Base-by-base conservation (phyloP, 116 monocot genomes). In the Dioscorea cayenensis region DNA sequence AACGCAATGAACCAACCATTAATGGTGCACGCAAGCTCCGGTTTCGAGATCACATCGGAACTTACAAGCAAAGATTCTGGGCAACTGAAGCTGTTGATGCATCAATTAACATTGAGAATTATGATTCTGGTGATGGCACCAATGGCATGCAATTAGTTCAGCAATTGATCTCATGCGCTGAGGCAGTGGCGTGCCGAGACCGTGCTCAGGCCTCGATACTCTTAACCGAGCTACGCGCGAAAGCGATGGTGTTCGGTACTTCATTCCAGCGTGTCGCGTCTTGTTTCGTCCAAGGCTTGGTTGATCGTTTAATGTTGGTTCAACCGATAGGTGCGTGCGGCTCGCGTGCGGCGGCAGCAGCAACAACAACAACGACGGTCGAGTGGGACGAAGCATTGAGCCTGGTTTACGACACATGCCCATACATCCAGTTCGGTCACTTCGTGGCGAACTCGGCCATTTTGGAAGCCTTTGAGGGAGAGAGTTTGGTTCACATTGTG, bases 401-500 rank as follows among this genome's bases (percentile, higher is more conserved):
- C 4, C 66, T 66, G 14, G 66, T 37, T 5, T 66, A 66, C 66
- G 66, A 66, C 29, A 3, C 36, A 10, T 66, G 29, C 14, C 63
- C 76, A 14, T 76, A 62, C 63, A 60, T 76, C 20, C 17, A 27
- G 19, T 70, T 66, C 72, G 71, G 48, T 20, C 61, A 36, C 37
- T 17, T 35, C 36, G 62, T 27, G 22, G 58, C 67, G 1, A 77
- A 73, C 68, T 36, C 28, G 13, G 72, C 63, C 52, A 81, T 73
- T 21, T 55, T 52, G 4, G 61, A 76, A 20, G 81, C 61, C 55
- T 60, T 60, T 25, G 37, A 69, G 59, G 76, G 76, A 20, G 48
- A 61, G 25, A 27, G 19, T 17, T 5, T 4, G 21, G 28, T 76
- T 11, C 76, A 76, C 69, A 37, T 76, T 28, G 22, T 76, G 21